Base-by-base conservation (phyloP, 108 stramenopile genomes). In the Cyclotella cryptica region DNA sequence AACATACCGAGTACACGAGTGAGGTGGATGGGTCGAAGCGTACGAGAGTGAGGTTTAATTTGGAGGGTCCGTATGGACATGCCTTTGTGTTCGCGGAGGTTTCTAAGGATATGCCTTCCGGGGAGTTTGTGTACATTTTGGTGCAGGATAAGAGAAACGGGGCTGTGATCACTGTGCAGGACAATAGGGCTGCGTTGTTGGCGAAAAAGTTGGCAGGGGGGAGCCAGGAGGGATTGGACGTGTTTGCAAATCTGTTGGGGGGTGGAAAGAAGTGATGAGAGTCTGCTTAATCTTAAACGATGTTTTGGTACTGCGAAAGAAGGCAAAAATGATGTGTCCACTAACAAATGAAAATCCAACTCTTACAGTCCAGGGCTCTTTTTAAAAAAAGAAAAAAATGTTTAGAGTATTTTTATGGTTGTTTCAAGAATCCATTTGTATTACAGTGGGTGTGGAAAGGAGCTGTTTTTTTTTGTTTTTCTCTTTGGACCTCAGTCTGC, bases 71-170 rank as follows among this genome's bases (percentile, higher is more conserved):
- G 69, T 93, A 92, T 72, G 89, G 87, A 7, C 59, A 82, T 12
- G 92, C 92, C 13, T 94, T 94, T 85, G 92, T 90, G 58, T 97
- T 97, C 80, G 94, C 94, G 13, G 96, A 97, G 79, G 92, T 94
- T 7, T 84, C 85, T 10, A 80, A 70, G 54, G 84, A 85, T 17
- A 94, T 94, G 93, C 86, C 92, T 0, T 82, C 75, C 39, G 98
- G 95, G 1, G 96, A 96, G 72, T 98, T 93, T 74, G 97, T 98
- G 40, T 98, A 98, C 61, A 73, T 96, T 44, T 76, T 97, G 84
- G 96, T 98, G 28, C 98, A 98, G 79, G 96, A 98, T 87, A 92
- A 93, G 81, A 62, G 85, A 26, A 90, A 89, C 68, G 94, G 94
- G 6, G 79, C 75, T 19, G 93, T 93, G 2, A 77, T 92, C 40